Percentiles rank a stretch among this genome's conserved stretches.
Evolutionary conservation across 106 monocot species (phyloP).

Genomic region (Apostasia shenzhenica): DNA sequence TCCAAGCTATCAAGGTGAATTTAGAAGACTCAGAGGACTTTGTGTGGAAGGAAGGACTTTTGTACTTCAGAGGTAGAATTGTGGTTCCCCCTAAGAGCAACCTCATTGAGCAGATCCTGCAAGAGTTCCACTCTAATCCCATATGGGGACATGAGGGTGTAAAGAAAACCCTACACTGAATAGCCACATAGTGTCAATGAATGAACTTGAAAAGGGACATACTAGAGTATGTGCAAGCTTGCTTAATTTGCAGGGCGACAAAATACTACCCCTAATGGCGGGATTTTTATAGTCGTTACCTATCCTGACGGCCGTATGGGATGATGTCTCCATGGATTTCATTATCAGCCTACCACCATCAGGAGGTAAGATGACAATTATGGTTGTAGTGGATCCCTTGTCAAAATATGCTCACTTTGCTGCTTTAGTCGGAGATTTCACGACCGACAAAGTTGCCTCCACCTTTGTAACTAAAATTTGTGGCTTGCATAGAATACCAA

Average conservation of each 20-base stretch:
- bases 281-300: too few species aligned
- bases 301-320: too few species aligned
- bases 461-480: neutral
- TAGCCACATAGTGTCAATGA: neutral
- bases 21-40: neutral
- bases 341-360: neutral
- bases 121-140: too few species aligned
- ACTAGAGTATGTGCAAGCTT: neutral
- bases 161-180: too few species aligned
- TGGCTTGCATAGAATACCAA: neutral
- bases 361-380: neutral
- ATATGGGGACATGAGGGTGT: too few species aligned
- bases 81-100: too few species aligned
- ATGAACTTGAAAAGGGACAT: neutral
- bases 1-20: neutral
- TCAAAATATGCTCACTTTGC: neutral
- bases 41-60: neutral
- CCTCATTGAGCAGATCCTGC: too few species aligned
- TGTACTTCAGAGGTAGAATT: too few species aligned
- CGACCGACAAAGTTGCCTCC: neutral
- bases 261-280: too few species aligned
- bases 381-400: neutral
- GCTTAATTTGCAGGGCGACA: neutral
- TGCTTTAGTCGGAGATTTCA: too few species aligned
- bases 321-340: too few species aligned